Evolutionary conservation across 176 grass and related monocot genomes (phyloP).

Genomic region (Themeda triandra): DNA sequence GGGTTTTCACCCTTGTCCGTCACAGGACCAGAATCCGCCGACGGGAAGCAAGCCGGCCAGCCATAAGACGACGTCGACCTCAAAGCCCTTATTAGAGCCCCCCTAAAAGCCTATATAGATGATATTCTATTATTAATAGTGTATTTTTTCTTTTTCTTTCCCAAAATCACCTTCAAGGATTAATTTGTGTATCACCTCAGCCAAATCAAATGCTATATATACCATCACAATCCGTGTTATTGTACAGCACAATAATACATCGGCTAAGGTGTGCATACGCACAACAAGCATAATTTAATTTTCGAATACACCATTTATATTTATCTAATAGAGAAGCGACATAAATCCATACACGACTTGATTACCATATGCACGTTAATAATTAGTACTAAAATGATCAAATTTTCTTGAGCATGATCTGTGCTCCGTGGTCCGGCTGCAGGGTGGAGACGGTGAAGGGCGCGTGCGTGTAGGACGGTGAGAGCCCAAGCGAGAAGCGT

Average conservation of each 20-base stretch:
- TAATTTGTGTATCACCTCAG: background rate
- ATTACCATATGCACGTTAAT: background rate
- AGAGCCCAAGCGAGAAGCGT: conserved; percentile 41
- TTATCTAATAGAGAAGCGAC: background rate
- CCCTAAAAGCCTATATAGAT: too few species aligned
- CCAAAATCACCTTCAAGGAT: too few species aligned
- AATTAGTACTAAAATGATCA: background rate
- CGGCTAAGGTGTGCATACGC: too few species aligned
- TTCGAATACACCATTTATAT: background rate
- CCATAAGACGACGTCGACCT: too few species aligned
- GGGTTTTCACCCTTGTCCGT: too few species aligned
- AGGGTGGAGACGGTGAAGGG: conserved; percentile 16
- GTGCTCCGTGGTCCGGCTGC: conserved; percentile 42
- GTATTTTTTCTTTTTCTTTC: too few species aligned
- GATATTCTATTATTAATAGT: too few species aligned
- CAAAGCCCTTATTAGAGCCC: too few species aligned
- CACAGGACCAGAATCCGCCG: too few species aligned
- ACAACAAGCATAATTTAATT: background rate
- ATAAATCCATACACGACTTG: background rate
- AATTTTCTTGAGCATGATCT: conserved; percentile 17
- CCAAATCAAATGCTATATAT: background rate
- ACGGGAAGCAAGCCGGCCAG: too few species aligned
- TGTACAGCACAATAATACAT: background rate
- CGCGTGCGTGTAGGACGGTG: conserved; percentile 38
- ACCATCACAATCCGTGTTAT: background rate